phyloP scores from a whole-genome alignment of 129 eudicot species.

The Lonicera japonica region DNA sequence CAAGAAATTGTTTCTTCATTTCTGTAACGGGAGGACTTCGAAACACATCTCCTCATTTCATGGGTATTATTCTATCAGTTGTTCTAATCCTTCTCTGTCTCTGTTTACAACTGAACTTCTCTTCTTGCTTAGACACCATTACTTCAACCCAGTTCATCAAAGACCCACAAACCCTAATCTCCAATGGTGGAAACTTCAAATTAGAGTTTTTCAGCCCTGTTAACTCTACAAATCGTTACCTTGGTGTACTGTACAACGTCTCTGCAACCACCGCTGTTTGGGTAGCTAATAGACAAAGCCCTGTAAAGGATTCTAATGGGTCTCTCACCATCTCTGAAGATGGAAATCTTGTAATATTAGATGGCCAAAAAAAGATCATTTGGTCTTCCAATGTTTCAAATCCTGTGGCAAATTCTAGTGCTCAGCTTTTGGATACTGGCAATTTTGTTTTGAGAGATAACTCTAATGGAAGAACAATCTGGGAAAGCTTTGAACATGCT shows the following conservation, averaged over 20 bases:
- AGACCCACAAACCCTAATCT: slow-evolving; percentile 24
- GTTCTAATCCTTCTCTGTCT: neutral
- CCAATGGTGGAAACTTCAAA: slow-evolving; percentile 16
- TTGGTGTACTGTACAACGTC: slow-evolving; percentile 27
- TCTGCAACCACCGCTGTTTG: slow-evolving; percentile 23
- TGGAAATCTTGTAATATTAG: slow-evolving; percentile 26
- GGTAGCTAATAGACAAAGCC: slow-evolving; percentile 42
- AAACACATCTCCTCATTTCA: neutral
- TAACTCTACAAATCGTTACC: slow-evolving; percentile 24
- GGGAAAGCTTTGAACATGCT: slow-evolving; percentile 25
- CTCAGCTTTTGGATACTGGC: slow-evolving; percentile 30
- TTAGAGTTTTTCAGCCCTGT: slow-evolving; percentile 34
- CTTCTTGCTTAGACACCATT: slow-evolving; percentile 16
- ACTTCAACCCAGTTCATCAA: slow-evolving; percentile 6
- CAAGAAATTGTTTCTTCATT: too few species aligned
- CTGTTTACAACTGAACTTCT: neutral
- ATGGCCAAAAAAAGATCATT: slow-evolving; percentile 18
- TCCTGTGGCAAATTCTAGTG: slow-evolving; percentile 12
- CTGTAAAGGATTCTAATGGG: slow-evolving; percentile 29
- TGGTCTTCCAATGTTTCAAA: slow-evolving; percentile 37
- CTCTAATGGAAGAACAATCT: slow-evolving; percentile 7
- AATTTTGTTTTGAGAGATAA: slow-evolving; percentile 19
- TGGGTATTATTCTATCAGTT: neutral
- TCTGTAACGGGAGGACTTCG: neutral
- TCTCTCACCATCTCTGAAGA: slow-evolving; percentile 20